These are phyloP conservation scores for Aspergillus novofumigatus DNA, from an alignment of 2,329 filamentous ascomycete genomes.

Conservation along the genomic window DNA sequence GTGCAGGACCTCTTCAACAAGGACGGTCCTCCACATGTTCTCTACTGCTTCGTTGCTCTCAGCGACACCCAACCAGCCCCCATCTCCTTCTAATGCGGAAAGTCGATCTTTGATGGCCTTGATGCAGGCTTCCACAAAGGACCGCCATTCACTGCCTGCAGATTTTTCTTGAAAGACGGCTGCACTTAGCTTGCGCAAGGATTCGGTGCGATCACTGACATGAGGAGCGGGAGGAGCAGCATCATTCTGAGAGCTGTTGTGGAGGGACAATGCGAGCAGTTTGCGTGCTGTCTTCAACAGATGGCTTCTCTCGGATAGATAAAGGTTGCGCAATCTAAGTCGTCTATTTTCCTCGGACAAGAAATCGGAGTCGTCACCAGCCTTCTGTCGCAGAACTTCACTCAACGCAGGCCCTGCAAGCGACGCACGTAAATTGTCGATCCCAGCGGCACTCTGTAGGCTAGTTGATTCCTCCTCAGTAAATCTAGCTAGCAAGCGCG, in stretches of 20 bases:
- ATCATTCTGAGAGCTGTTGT: slow-evolving; percentile 18
- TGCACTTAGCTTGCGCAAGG: slow-evolving; percentile 26
- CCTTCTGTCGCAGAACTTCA: slow-evolving; percentile 30
- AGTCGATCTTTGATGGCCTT: slow-evolving; percentile 32
- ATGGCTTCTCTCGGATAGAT: slow-evolving; percentile 67
- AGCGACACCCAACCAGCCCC: slow-evolving; percentile 45
- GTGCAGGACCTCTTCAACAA: slow-evolving; percentile 68
- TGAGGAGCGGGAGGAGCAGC: slow-evolving; percentile 2
- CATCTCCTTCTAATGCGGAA: slow-evolving; percentile 28
- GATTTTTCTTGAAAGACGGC: slow-evolving; percentile 28
- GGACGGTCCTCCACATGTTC: slow-evolving; percentile 59
- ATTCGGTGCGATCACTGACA: slow-evolving; percentile 11
- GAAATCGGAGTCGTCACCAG: slow-evolving; percentile 45
- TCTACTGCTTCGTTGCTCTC: slow-evolving; percentile 54
- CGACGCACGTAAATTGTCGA: slow-evolving; percentile 58
- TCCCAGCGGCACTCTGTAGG: slow-evolving; percentile 68
- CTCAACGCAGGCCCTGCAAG: slow-evolving; percentile 41
- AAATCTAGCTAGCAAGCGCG: slow-evolving; percentile 65
- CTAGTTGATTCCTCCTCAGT: slow-evolving; percentile 75
- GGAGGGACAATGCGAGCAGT: slow-evolving; percentile 32
- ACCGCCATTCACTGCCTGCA: slow-evolving; percentile 19
- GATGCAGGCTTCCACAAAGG: slow-evolving; percentile 32
- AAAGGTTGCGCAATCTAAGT: slow-evolving; percentile 65
- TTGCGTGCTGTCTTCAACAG: slow-evolving; percentile 62
- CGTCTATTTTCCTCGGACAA: slow-evolving; percentile 60